Conservation (phyloP, 139 green algal species). For the Axilococcus clingmanii region DNA sequence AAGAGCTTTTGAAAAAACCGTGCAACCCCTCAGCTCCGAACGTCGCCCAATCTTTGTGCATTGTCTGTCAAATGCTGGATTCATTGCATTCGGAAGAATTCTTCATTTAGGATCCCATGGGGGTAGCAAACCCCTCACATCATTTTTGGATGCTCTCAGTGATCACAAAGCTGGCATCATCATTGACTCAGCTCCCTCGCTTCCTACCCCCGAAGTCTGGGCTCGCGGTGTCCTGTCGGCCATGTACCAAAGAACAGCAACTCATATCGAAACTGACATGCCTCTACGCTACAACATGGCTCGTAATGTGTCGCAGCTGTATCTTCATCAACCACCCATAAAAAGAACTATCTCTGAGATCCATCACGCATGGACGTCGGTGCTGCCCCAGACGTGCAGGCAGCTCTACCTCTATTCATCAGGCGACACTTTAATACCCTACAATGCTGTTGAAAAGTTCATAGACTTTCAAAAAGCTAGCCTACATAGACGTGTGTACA, state of each 20-base stretch:
- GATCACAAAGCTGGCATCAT: conserved; percentile 20
- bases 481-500: neutral
- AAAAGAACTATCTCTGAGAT: conserved; percentile 9
- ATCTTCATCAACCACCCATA: conserved; percentile 13
- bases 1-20: too few species aligned
- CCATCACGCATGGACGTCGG: conserved; percentile 1
- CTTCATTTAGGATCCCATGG: conserved; percentile 9
- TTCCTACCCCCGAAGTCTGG: conserved; percentile 18
- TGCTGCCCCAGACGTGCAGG: conserved; percentile 10
- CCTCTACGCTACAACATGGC: conserved; percentile 8
- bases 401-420: conserved; percentile 60
- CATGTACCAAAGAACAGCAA: conserved; percentile 13
- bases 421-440: conserved; percentile 42
- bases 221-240: conserved; percentile 21
- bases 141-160: neutral
- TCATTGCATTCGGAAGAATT: conserved; percentile 36
- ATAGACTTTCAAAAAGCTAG: conserved; percentile 35
- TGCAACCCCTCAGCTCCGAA: too few species aligned
- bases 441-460: conserved; percentile 38
- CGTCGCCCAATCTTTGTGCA: conserved; percentile 12
- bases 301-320: neutral
- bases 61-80: conserved; percentile 34
- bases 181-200: conserved; percentile 30
- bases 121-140: neutral
- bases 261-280: conserved; percentile 8